Evolutionary conservation across 805 yeast genomes (phyloP).

Genomic region (Suhomyces xylopsoci): DNA sequence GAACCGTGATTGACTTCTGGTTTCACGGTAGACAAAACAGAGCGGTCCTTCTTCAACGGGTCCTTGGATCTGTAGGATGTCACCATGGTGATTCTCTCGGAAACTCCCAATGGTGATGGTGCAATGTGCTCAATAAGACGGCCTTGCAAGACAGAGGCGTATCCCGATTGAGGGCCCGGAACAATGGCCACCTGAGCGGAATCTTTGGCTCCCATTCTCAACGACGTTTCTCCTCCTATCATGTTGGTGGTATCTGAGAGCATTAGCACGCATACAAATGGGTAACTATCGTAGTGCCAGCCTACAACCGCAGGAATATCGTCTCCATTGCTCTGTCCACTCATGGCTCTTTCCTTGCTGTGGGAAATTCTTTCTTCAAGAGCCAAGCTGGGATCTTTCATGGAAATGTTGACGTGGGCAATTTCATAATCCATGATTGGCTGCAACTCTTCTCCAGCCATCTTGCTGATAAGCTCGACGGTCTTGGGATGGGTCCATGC

Average conservation of each 20-base stretch:
- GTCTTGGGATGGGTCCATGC: conserved; percentile 64
- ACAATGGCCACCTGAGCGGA: conserved; percentile 8
- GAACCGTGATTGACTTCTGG: conserved; percentile 39
- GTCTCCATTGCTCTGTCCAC: conserved; percentile 19
- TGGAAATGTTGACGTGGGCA: conserved; percentile 50
- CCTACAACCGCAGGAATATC: conserved; percentile 55
- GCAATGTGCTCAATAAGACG: conserved; percentile 46
- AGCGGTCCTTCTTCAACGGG: conserved; percentile 24
- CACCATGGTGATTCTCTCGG: conserved; percentile 43
- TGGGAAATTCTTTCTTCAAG: conserved; percentile 22
- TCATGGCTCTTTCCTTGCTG: conserved; percentile 1
- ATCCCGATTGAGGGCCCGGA: conserved; percentile 46
- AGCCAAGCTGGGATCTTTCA: conserved; percentile 38
- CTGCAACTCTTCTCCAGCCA: conserved; percentile 59
- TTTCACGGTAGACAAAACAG: conserved; percentile 35
- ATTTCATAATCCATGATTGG: conserved; percentile 57
- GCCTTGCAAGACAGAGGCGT: conserved; percentile 50
- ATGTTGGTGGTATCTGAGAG: conserved; percentile 53
- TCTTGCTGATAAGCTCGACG: conserved; percentile 48
- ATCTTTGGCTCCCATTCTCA: conserved; percentile 41
- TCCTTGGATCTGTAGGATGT: conserved; percentile 37
- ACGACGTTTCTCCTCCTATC: conserved; percentile 61
- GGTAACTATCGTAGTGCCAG: conserved; percentile 65
- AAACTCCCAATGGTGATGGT: conserved; percentile 37
- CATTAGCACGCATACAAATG: conserved; percentile 65